Evolutionary conservation across 108 stramenopile genomes (phyloP), one percentile per base, ranked within the genome.

Genomic region (Seminavis robusta): DNA sequence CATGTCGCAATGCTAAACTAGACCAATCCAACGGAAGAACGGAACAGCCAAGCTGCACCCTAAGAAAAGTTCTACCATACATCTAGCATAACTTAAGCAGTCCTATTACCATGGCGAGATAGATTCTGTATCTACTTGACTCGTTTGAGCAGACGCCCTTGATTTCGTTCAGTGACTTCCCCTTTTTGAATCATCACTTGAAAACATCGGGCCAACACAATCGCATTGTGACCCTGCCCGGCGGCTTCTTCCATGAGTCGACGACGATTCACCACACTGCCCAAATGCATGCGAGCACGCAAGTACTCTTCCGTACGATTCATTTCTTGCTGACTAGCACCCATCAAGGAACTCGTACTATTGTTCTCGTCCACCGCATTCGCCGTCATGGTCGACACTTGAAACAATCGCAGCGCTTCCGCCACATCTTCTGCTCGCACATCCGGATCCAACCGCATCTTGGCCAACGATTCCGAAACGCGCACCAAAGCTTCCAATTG

Each of bases 401-500:
- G 86, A 73, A 99, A 99, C 5, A 99, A 65, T 0, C 99, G 94
- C 19, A 99, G 58, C 10, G 99, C 99, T 68, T 99, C 99, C n/a
- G 86, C 87, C 32, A 98, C 96, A 65, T 99, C 98, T 70, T 92
- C 83, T 30, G 79, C 58, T 19, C 84, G 86, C 5, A 97, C 98
- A 67, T 95, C 83, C n/a, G 83, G 74, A 33, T 84, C 79, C 19
- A 99, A 72, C 16, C 97, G 83, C 89, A 98, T 93, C 74, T 98
- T 98, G 28, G 99, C 98, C 20, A 98, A 73, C 39, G 91, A 84
- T 71, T 99, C 99, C 0, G 90, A 86, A 5, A 99, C 61, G 19
- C 99, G 94, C 16, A 99, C 95, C 29, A 99, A 73, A 21, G 99
- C 99, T 73, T 99, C 99, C n/a, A 99, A 81, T 79, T 99, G 99